These are phyloP conservation scores for Trametes cubensis DNA, from an alignment of 768 basidiomycete species.

Conservation along the genomic window DNA sequence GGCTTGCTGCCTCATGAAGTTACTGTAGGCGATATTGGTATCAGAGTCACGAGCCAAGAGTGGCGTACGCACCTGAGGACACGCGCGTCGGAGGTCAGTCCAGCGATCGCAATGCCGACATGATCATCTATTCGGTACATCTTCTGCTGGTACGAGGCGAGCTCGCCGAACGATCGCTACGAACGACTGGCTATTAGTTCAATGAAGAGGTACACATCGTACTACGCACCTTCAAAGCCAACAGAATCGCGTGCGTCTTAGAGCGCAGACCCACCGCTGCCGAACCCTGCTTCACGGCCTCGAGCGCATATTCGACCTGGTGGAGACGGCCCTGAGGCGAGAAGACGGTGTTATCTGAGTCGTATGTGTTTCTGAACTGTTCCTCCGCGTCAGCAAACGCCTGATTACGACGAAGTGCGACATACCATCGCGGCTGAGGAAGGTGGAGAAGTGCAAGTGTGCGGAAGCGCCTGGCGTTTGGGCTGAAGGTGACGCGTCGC, in stretches of 20 bases:
- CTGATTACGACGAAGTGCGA: background rate
- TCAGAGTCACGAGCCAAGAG: background rate
- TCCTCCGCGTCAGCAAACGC: background rate
- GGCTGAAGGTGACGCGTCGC: constrained; percentile 29
- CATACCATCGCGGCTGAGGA: constrained; percentile 23
- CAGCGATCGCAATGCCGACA: constrained; percentile 98
- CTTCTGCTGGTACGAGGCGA: constrained; percentile 99
- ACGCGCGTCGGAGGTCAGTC: constrained; percentile 97
- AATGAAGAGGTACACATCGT: background rate
- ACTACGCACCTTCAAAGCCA: constrained; percentile 83
- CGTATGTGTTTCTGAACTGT: constrained; percentile 95
- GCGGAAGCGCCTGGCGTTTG: constrained; percentile 9
- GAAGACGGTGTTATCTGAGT: constrained; percentile 98
- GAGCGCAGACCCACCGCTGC: constrained; percentile 97
- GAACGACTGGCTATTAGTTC: constrained; percentile 5
- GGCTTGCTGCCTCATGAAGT: constrained; percentile 99
- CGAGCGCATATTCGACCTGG: constrained; percentile 97
- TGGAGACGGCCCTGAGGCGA: constrained; percentile 96
- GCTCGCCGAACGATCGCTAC: constrained; percentile 95
- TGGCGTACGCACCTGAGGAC: constrained; percentile 77
- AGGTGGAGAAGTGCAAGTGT: constrained; percentile 9
- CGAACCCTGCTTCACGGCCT: constrained; percentile 99
- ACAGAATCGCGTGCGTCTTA: constrained; percentile 89
- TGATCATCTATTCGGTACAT: constrained; percentile 99
- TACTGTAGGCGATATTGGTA: constrained; percentile 50